Base-by-base conservation (phyloP, 2,329 filamentous ascomycete genomes). In the Cercospora sp. region DNA sequence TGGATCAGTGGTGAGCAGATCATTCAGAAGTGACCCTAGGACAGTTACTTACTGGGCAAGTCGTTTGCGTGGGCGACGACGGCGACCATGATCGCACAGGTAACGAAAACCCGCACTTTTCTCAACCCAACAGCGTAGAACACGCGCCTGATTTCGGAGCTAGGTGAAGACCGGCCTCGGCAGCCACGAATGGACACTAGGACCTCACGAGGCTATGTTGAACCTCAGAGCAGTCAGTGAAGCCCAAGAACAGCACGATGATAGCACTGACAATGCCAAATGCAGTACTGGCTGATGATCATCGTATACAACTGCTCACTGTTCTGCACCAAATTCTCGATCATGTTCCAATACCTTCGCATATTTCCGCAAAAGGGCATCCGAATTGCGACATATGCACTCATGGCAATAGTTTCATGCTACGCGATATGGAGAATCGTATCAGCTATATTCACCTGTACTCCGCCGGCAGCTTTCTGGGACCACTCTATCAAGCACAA, bases 311-410 rank as follows among this genome's bases (percentile, higher is more conserved):
- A 81, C 64, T 66, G 77, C 28, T 76, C 76, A 9, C 70, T 80
- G 31, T 75, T 72, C 31, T 78, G 77, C 69, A 80, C 80, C 48
- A 83, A 84, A 73, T 75, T 79, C 5, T 82, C 81, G 0, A 83
- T 84, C 57, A 72, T 84, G 6, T 75, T 83, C 65, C 82, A 84
- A 67, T 84, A 84, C 67, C 78, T 81, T 28, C 80, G 80, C 26
- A 79, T 84, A 36, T 84, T 84, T 60, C 79, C 78, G 5, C 79
- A 78, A 5, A 75, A 73, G 13, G 71, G 72, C 8, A 80, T 81
- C 73, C 77, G 79, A 6, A 67, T 78, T 8, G 65, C 71, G 3
- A 70, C 75, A 33, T 75, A 71, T 5, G 70, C 67, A 26, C 31
- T 76, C 12, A 76, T 79, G 59, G 71, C 61, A 1, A 72, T 79